Percentiles rank a stretch among this genome's conserved stretches.
These are phyloP conservation scores for Lentinula raphanica DNA, from an alignment of 768 basidiomycete genomes.

Conservation along the genomic window DNA sequence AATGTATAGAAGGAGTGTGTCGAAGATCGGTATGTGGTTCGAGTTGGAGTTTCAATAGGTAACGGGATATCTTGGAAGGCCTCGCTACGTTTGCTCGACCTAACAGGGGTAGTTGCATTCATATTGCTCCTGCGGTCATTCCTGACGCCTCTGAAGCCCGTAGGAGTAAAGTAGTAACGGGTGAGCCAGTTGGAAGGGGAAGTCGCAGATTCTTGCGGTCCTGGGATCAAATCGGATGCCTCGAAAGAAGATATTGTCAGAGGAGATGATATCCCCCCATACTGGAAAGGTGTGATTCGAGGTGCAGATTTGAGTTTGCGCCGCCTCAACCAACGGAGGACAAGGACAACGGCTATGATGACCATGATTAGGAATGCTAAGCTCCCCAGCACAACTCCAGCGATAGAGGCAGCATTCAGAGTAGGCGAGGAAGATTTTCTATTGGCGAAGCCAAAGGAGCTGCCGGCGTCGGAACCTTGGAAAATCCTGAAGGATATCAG, in stretches of 20 bases:
- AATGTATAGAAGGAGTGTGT: not conserved
- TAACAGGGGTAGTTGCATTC: not conserved
- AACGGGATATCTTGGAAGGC: not conserved
- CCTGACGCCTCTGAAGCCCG: not conserved
- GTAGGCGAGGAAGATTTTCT: not conserved
- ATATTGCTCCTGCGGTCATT: not conserved
- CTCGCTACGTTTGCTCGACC: not conserved
- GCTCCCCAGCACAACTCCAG: conserved; percentile 5
- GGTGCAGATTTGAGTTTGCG: not conserved
- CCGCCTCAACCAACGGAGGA: not conserved
- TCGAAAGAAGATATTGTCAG: not conserved
- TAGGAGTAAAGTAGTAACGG: not conserved
- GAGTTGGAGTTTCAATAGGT: not conserved
- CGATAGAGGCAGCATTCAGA: not conserved
- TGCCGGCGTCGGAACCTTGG: not conserved
- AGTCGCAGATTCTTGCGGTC: not conserved
- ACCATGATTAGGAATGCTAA: not conserved
- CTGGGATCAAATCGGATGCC: not conserved
- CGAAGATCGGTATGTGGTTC: not conserved
- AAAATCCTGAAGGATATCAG: not conserved
- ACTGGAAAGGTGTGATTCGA: not conserved
- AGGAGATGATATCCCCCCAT: not conserved
- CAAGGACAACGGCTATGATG: not conserved
- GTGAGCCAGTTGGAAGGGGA: not conserved
- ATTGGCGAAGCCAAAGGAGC: conserved; percentile 1